phyloP scores from a whole-genome alignment of 2,329 filamentous ascomycete species.

The Trichoderma pleuroti region DNA sequence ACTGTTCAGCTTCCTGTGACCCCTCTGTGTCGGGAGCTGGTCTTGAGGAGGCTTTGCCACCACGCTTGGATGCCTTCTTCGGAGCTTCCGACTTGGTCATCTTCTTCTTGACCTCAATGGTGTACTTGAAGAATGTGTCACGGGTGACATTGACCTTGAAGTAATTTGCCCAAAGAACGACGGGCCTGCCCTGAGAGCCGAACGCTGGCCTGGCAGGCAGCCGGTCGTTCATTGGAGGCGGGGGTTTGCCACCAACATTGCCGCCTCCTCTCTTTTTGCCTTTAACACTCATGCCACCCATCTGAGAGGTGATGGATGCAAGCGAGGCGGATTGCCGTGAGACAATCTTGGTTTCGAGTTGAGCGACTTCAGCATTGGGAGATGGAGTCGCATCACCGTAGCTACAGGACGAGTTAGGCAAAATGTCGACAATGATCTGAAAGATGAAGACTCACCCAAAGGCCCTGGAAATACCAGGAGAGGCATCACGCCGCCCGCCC shows the following conservation, averaged over 20 bases:
- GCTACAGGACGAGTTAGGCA: slow-evolving; percentile 22
- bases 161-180: slow-evolving; percentile 54
- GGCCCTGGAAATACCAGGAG: slow-evolving; percentile 24
- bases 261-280: slow-evolving; percentile 19
- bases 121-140: slow-evolving; percentile 44
- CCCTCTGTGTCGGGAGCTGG: slow-evolving; percentile 13
- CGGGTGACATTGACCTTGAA: slow-evolving; percentile 43
- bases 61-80: slow-evolving; percentile 6
- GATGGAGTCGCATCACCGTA: slow-evolving; percentile 23
- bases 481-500: slow-evolving; percentile 26
- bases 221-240: slow-evolving; percentile 23
- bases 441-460: slow-evolving; percentile 21
- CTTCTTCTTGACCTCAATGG: slow-evolving; percentile 37
- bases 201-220: slow-evolving; percentile 50
- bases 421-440: not conserved
- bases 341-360: slow-evolving; percentile 43
- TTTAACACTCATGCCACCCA: slow-evolving; percentile 35
- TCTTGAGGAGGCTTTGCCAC: slow-evolving; percentile 18
- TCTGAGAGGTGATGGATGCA: slow-evolving; percentile 33
- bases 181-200: slow-evolving; percentile 40
- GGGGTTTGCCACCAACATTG: not conserved
- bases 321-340: slow-evolving; percentile 31
- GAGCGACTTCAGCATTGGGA: slow-evolving; percentile 28
- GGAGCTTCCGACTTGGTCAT: slow-evolving; percentile 27
- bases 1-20: not conserved